Percentiles rank a stretch among this genome's conserved stretches.
phyloP scores from a whole-genome alignment of 139 green algal genomes.

The Tetraselmis chui region DNA sequence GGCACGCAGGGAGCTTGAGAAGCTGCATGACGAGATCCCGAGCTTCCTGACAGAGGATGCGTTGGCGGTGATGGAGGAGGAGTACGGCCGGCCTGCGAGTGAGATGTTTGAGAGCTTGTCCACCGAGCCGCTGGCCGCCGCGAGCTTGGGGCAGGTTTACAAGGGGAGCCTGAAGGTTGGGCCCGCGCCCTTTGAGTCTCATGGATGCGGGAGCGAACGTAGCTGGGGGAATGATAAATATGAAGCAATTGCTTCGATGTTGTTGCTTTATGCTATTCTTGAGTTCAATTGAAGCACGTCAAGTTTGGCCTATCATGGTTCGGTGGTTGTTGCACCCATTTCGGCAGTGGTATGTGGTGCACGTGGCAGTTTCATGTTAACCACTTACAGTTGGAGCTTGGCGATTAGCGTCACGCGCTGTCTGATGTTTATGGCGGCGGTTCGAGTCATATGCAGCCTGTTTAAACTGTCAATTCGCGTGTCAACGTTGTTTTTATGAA shows the following conservation, averaged over 20 bases:
- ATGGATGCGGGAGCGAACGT: neutral
- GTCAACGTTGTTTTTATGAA: too few species aligned
- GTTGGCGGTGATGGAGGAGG: slow-evolving; percentile 49
- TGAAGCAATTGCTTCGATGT: too few species aligned
- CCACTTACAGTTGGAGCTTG: too few species aligned
- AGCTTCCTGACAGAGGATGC: slow-evolving; percentile 56
- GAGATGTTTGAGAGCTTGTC: slow-evolving; percentile 61
- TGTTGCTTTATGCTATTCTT: neutral
- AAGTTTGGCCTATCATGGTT: slow-evolving; percentile 43
- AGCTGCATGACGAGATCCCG: slow-evolving; percentile 80
- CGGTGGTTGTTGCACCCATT: slow-evolving; percentile 24
- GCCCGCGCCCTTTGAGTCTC: neutral
- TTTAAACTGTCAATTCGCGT: too few species aligned
- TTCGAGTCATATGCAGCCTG: too few species aligned
- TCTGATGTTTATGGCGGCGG: too few species aligned
- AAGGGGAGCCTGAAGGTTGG: slow-evolving; percentile 5
- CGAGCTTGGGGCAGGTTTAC: slow-evolving; percentile 71
- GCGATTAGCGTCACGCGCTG: too few species aligned
- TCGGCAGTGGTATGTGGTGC: slow-evolving; percentile 48
- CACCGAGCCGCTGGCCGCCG: slow-evolving; percentile 63
- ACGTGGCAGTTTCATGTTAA: too few species aligned
- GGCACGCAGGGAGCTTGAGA: slow-evolving; percentile 62
- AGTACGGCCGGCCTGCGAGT: slow-evolving; percentile 43
- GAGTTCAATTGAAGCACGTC: neutral
- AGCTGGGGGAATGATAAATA: too few species aligned